Evolutionary conservation across 1,139 yeast genomes (phyloP).

Genomic region (Debaryomycetaceae sp.): DNA sequence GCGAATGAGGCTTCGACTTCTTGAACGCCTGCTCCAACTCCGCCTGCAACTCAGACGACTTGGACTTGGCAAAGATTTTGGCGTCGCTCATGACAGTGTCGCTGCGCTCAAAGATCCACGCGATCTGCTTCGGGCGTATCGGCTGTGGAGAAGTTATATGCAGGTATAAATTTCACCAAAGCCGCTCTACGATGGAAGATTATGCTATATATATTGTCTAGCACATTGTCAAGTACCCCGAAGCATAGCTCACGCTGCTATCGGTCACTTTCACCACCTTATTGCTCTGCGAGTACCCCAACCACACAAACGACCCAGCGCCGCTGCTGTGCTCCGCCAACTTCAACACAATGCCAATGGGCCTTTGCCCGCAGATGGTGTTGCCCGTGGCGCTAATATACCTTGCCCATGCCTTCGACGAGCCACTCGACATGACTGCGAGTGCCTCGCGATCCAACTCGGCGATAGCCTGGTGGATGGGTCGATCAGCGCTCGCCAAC

Average conservation of each 20-base stretch:
- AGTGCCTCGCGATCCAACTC: slow-evolving; percentile 66
- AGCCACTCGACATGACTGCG: slow-evolving; percentile 54
- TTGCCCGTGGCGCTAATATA: slow-evolving; percentile 72
- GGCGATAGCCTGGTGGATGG: slow-evolving; percentile 71
- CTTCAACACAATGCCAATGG: slow-evolving; percentile 60
- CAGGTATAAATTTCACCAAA: not conserved
- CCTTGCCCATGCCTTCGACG: slow-evolving; percentile 54
- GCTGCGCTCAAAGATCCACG: not conserved
- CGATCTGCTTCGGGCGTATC: not conserved
- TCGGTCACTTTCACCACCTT: slow-evolving; percentile 47
- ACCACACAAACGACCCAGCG: slow-evolving; percentile 52
- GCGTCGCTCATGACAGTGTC: slow-evolving; percentile 35
- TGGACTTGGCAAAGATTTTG: slow-evolving; percentile 37
- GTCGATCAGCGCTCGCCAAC: slow-evolving; percentile 14
- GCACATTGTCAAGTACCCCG: slow-evolving; percentile 63
- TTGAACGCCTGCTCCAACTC: slow-evolving; percentile 54
- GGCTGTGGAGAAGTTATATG: not conserved
- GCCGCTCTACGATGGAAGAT: too few species aligned
- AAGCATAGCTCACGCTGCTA: slow-evolving; percentile 86
- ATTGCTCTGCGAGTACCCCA: slow-evolving; percentile 79
- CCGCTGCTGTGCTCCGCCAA: slow-evolving; percentile 33
- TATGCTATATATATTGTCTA: too few species aligned
- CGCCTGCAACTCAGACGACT: slow-evolving; percentile 52
- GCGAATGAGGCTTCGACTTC: slow-evolving; percentile 44
- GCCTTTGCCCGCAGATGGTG: slow-evolving; percentile 92